Evolutionary conservation across 1,284 basidiomycete genomes (phyloP).

Genomic region (Pisolithus thermaeus): DNA sequence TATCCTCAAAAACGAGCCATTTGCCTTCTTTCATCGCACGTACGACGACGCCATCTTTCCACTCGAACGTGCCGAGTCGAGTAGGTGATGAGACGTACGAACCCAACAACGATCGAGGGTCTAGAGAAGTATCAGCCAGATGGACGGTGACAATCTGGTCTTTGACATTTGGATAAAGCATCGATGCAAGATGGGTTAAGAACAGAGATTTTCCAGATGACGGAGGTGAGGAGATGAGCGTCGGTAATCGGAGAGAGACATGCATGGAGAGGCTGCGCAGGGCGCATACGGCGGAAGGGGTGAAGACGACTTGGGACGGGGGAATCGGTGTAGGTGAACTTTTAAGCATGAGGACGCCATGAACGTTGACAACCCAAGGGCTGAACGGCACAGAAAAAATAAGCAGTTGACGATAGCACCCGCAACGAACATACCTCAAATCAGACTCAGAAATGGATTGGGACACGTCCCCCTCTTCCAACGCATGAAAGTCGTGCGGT

Average conservation of each 20-base stretch:
- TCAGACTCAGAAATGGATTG: conserved; percentile 38
- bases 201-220: conserved; percentile 90
- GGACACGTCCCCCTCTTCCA: conserved; percentile 29
- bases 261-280: conserved; percentile 64
- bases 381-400: conserved; percentile 29
- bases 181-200: conserved; percentile 68
- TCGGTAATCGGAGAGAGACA: conserved; percentile 67
- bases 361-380: conserved; percentile 50
- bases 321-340: conserved; percentile 30
- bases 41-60: conserved; percentile 93
- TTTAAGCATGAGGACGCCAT: conserved; percentile 57
- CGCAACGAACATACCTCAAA: conserved; percentile 44
- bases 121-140: conserved; percentile 91
- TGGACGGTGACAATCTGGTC: conserved; percentile 80
- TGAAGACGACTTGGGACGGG: conserved; percentile 53
- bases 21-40: conserved; percentile 87
- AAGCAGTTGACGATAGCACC: background rate
- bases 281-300: conserved; percentile 54
- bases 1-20: conserved; percentile 93
- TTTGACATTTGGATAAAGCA: conserved; percentile 49
- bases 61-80: conserved; percentile 88
- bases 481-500: conserved; percentile 39
- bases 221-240: conserved; percentile 81
- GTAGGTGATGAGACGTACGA: conserved; percentile 89
- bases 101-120: conserved; percentile 90